These are phyloP conservation scores for Petunia secreta DNA, from an alignment of 257 asterid species.

Conservation along the genomic window DNA sequence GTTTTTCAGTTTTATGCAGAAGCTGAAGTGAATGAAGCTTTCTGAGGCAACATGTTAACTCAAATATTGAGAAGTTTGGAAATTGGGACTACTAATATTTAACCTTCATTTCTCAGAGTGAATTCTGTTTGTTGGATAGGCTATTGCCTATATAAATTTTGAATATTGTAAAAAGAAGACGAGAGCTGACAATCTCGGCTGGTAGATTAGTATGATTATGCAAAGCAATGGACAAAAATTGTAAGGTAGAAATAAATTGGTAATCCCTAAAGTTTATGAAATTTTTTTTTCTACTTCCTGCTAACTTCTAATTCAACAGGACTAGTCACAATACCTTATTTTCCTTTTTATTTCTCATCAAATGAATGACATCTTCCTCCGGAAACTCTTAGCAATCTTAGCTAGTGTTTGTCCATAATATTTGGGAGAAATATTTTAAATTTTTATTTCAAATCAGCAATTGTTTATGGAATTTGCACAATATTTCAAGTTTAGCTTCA, in stretches of 20 bases:
- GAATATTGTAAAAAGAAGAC: neutral
- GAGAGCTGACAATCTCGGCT: neutral
- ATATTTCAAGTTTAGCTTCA: too few species aligned
- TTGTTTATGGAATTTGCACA: too few species aligned
- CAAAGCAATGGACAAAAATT: neutral
- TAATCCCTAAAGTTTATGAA: neutral
- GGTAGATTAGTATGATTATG: neutral
- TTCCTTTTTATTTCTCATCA: too few species aligned
- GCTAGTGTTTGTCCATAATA: too few species aligned
- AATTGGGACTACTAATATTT: neutral
- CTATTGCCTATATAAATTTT: neutral
- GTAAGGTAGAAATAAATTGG: neutral
- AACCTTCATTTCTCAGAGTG: neutral
- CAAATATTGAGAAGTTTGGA: conserved; percentile 10
- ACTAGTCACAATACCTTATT: neutral
- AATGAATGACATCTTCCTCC: neutral
- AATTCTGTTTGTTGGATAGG: neutral
- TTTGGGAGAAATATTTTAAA: too few species aligned
- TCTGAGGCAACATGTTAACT: neutral
- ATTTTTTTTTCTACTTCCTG: too few species aligned
- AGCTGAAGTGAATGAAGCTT: neutral
- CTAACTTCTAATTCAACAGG: neutral
- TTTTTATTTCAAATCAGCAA: too few species aligned
- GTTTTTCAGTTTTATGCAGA: neutral
- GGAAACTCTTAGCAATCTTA: neutral